Percentiles rank a stretch among this genome's conserved stretches.
phyloP scores from a whole-genome alignment of 495 filamentous ascomycete genomes.

The Aspergillus kassunensis region DNA sequence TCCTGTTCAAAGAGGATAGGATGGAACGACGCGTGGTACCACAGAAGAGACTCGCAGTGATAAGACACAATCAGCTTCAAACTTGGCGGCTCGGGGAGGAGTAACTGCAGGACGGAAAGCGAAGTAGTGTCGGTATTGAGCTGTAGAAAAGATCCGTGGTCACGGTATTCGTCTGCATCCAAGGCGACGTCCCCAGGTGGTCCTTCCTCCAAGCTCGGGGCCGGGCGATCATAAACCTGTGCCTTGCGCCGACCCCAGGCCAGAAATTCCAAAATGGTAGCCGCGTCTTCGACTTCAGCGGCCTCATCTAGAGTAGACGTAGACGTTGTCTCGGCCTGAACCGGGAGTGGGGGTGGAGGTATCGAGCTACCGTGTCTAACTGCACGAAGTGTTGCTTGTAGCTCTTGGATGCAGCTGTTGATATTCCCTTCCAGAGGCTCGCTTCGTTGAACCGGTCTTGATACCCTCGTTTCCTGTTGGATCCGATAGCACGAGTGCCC shows the following conservation, averaged over 20 bases:
- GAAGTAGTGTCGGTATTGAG: neutral
- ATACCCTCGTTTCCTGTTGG: too few species aligned
- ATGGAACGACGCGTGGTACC: constrained; percentile 8
- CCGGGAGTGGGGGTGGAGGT: neutral
- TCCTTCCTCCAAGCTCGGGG: neutral
- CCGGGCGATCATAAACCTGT: neutral
- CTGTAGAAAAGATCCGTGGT: neutral
- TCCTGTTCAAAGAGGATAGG: neutral
- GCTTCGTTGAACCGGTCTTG: neutral
- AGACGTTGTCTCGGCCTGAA: too few species aligned
- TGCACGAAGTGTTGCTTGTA: constrained; percentile 4
- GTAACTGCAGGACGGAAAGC: neutral
- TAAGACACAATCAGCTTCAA: neutral
- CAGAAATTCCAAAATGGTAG: constrained; percentile 3
- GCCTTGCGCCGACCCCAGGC: constrained; percentile 7
- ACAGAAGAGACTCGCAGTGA: constrained; percentile 5
- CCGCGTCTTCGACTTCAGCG: constrained; percentile 3
- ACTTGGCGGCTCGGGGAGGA: neutral
- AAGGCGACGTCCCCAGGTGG: constrained; percentile 1
- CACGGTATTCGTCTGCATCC: neutral
- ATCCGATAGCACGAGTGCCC: constrained; percentile 6
- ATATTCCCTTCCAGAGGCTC: neutral
- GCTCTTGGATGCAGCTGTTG: constrained; percentile 1
- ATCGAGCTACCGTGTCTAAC: neutral
- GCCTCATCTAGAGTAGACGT: too few species aligned